phyloP scores from a whole-genome alignment of 2,329 filamentous ascomycete genomes.

The Trichoderma arundinaceum region DNA sequence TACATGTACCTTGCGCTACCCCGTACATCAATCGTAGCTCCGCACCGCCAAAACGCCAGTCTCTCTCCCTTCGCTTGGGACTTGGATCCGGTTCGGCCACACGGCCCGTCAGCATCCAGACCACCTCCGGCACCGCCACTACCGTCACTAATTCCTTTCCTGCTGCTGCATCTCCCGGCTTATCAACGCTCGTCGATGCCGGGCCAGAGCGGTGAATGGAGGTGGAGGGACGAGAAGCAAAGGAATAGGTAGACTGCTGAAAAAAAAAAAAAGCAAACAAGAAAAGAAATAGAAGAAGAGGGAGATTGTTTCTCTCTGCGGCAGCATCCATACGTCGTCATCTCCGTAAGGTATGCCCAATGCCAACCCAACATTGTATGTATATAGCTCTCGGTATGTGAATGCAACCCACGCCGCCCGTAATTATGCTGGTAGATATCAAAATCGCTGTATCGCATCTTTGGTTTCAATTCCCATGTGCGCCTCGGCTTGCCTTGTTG shows the following conservation, averaged over 20 bases:
- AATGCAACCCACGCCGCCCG: constrained; percentile 9
- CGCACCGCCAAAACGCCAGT: constrained; percentile 4
- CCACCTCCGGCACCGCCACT: constrained; percentile 3
- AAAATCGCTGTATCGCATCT: too few relatives aligned
- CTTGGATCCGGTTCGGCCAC: not conserved
- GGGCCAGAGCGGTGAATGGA: too few relatives aligned
- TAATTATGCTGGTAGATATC: not conserved
- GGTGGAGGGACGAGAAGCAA: too few relatives aligned
- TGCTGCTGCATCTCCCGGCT: not conserved
- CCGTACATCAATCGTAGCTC: not conserved
- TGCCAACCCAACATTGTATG: not conserved
- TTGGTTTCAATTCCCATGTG: too few relatives aligned
- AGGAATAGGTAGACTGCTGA: too few relatives aligned
- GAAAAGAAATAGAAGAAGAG: not conserved
- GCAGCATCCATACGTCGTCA: not conserved
- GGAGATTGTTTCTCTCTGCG: not conserved
- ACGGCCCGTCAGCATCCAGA: constrained; percentile 22
- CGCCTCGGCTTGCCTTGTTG: too few relatives aligned
- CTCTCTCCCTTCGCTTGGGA: constrained; percentile 7
- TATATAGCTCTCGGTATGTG: not conserved
- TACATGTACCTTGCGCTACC: not conserved
- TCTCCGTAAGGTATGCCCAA: constrained; percentile 2
- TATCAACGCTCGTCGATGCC: too few relatives aligned
- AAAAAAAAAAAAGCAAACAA: too few relatives aligned
- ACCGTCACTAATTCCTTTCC: not conserved